phyloP scores from a whole-genome alignment of 2,329 filamentous ascomycete species.

The Fusarium beomiforme region DNA sequence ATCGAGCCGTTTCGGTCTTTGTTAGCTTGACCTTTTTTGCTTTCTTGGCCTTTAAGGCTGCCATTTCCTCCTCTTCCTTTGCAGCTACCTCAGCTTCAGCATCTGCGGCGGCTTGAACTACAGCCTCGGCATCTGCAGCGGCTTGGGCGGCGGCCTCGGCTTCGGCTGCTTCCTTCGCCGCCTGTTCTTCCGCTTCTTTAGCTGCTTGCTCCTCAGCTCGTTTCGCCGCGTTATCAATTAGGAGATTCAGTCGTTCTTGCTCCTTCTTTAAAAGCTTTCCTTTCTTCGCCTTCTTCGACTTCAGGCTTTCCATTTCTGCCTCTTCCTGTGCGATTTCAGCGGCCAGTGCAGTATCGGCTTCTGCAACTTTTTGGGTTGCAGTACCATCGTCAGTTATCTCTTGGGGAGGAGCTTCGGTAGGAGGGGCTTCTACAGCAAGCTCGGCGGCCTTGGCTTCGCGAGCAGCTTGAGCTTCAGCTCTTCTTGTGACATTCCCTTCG shows the following conservation, averaged over 20 bases:
- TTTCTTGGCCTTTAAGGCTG: conserved; percentile 37
- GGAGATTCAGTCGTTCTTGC: conserved; percentile 33
- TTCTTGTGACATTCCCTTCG: conserved; percentile 27
- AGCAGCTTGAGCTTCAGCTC: conserved; percentile 28
- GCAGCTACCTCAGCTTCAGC: conserved; percentile 29
- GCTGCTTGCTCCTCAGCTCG: conserved; percentile 25
- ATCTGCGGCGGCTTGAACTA: conserved; percentile 21
- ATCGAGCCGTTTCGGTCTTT: conserved; percentile 36
- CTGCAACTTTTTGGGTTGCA: conserved; percentile 26
- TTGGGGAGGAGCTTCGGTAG: conserved; percentile 22
- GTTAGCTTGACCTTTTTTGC: conserved; percentile 49
- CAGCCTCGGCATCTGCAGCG: conserved; percentile 19
- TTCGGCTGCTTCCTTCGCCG: conserved; percentile 22
- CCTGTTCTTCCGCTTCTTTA: conserved; percentile 32
- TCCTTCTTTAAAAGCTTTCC: conserved; percentile 39
- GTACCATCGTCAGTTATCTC: conserved; percentile 12
- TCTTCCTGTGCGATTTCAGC: conserved; percentile 38
- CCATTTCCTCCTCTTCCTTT: conserved; percentile 41
- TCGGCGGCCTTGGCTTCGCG: conserved; percentile 27
- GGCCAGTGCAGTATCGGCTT: conserved; percentile 25
- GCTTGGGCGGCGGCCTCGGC: conserved; percentile 31
- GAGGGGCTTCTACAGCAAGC: conserved; percentile 11
- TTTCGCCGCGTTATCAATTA: conserved; percentile 24
- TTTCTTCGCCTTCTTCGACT: conserved; percentile 49
- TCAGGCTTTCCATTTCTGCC: conserved; percentile 33